These are phyloP conservation scores for Backusella parvicylindrica DNA, from an alignment of 192 early-diverging fungal genomes.

Conservation along the genomic window DNA sequence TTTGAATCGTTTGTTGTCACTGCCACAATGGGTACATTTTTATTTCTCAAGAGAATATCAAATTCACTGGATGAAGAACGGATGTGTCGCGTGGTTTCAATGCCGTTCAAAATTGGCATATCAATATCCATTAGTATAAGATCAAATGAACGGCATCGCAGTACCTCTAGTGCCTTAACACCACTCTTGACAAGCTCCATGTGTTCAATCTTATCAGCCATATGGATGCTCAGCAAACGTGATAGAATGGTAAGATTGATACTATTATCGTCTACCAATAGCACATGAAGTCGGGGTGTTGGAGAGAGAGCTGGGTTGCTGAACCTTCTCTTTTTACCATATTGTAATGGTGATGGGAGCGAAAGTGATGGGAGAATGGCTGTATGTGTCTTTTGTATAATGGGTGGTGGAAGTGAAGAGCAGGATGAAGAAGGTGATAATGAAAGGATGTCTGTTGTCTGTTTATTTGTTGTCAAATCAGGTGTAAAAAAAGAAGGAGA, in stretches of 20 bases:
- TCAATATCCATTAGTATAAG: slow-evolving; percentile 68
- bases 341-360: slow-evolving; percentile 7
- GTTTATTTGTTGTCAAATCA: background rate
- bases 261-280: slow-evolving; percentile 66
- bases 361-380: background rate
- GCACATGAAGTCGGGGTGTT: slow-evolving; percentile 20
- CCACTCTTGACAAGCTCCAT: slow-evolving; percentile 49
- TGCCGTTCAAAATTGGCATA: slow-evolving; percentile 61
- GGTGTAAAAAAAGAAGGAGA: background rate
- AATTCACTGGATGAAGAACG: slow-evolving; percentile 28
- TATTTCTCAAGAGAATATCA: slow-evolving; percentile 48
- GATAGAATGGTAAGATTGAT: slow-evolving; percentile 61
- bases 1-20: slow-evolving; percentile 58
- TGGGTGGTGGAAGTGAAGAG: slow-evolving; percentile 9
- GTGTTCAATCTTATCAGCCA: slow-evolving; percentile 40
- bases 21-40: slow-evolving; percentile 57
- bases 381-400: background rate
- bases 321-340: background rate
- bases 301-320: background rate
- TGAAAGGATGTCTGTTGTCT: background rate
- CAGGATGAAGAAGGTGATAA: slow-evolving; percentile 2
- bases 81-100: slow-evolving; percentile 56
- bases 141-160: slow-evolving; percentile 48
- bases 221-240: slow-evolving; percentile 52
- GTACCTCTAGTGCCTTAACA: slow-evolving; percentile 42